Base-by-base conservation (phyloP, 2,329 filamentous ascomycete genomes). In the Aspergillus piperis region DNA sequence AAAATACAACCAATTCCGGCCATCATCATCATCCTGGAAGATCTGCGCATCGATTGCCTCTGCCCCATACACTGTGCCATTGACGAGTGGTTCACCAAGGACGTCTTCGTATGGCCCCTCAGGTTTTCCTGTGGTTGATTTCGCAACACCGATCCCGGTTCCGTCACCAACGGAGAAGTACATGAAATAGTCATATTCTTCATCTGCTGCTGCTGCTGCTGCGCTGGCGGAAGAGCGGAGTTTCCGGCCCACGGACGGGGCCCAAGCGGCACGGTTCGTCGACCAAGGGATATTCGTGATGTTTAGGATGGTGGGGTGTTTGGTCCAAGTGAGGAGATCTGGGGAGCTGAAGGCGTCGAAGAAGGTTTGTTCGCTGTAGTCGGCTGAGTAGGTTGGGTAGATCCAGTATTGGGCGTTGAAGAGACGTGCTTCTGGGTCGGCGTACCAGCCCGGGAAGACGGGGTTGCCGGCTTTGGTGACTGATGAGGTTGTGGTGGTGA, bases 81-180 rank as follows among this genome's bases (percentile, higher is more conserved):
- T 76, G 19, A 82, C 74, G 23, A 82, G 69, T 8, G 79, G 78
- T 39, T 68, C 66, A 1, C 77, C 79, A 11, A 81, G 72, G 5
- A 72, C 78, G 57, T 81, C 79, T 15, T 71, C 67, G 47, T 77
- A 81, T 0, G 79, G 79, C 0, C 79, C 79, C 32, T 73, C 70
- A 0, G 79, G 74, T 3, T 59, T 15, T 1, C 69, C 59, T 0
- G 62, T 62, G 13, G 72, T 69, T 0, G 78, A 73, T 3, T 73
- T 70, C 0, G 73, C 79, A 0, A 81, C 79, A 2, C 79, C 79
- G 15, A 81, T 80, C 3, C 79, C 79, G 5, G 76, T 78, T 1
- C 78, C 68, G 57, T 83, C 81, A 41, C 82, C 83, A 38, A 81
- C 81, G 47, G 74, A 79, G 63, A 83, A 83, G 68, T 83, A 83